phyloP scores from a whole-genome alignment of 192 early-diverging fungal genomes.

The Borealophlyctis nickersoniae region DNA sequence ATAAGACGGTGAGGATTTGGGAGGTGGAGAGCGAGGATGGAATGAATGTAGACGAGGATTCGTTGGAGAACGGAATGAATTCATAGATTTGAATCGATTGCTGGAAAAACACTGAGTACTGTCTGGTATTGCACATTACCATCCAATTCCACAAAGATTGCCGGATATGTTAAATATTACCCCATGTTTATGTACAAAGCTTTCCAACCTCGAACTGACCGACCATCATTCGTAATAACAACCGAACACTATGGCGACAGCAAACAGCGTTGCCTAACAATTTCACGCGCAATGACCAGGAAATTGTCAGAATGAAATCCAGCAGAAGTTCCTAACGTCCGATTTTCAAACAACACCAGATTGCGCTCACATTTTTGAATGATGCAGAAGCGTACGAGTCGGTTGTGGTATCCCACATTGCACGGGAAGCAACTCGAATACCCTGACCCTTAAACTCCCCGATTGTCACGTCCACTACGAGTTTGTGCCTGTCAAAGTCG shows the following conservation, averaged over 20 bases:
- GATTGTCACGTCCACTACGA: conserved; percentile 53
- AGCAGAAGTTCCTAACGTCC: not conserved
- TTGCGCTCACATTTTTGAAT: conserved; percentile 48
- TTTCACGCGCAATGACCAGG: not conserved
- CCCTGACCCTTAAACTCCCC: conserved; percentile 64
- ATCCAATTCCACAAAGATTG: too few species aligned
- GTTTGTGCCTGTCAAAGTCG: conserved; percentile 54
- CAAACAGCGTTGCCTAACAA: conserved; percentile 48
- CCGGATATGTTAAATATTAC: too few species aligned
- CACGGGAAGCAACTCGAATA: conserved; percentile 48
- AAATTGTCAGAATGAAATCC: not conserved
- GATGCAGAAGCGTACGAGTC: conserved; percentile 53
- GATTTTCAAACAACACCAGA: not conserved
- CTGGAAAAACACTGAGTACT: too few species aligned
- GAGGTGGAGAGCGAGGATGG: conserved; percentile 16
- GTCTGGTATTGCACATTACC: too few species aligned
- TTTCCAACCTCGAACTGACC: too few species aligned
- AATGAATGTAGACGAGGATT: not conserved
- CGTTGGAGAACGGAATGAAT: too few species aligned
- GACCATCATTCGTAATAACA: conserved; percentile 50
- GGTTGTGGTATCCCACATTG: conserved; percentile 54
- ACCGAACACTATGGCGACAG: conserved; percentile 53
- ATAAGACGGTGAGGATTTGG: conserved; percentile 59
- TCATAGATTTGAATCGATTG: too few species aligned
- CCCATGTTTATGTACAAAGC: too few species aligned